These are phyloP conservation scores for Dactylis glomerata DNA, from an alignment of 176 grass and related monocot species.

Conservation along the genomic window DNA sequence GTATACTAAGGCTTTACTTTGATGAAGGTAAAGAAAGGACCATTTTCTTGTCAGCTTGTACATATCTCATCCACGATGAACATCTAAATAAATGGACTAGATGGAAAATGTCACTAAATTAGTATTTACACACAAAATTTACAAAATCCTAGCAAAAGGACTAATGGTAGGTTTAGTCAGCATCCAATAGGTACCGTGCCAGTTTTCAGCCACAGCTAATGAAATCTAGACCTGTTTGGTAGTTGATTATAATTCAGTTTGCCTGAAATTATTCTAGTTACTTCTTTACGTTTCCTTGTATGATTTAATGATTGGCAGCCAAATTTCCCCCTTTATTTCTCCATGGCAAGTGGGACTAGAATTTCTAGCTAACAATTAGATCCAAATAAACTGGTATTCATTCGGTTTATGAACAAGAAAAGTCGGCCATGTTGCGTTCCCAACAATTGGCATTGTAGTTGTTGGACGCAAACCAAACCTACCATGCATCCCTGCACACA, in stretches of 20 bases:
- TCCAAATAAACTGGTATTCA: background rate
- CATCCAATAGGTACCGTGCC: slow-evolving; percentile 3
- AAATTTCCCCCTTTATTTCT: background rate
- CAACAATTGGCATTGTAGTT: background rate
- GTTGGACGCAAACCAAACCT: slow-evolving; percentile 20
- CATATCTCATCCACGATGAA: slow-evolving; percentile 27
- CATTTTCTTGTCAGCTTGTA: slow-evolving; percentile 25
- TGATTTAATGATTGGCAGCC: background rate
- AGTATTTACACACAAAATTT: slow-evolving; percentile 2
- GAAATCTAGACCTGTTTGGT: background rate
- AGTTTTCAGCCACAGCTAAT: background rate
- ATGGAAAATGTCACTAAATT: slow-evolving; percentile 12
- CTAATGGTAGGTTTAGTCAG: slow-evolving; percentile 1
- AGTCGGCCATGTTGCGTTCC: background rate
- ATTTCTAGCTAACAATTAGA: background rate
- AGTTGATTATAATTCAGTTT: background rate
- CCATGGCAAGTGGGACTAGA: background rate
- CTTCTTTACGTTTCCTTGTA: background rate
- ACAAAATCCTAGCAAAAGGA: background rate
- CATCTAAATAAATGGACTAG: slow-evolving; percentile 27
- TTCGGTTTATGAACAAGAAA: background rate
- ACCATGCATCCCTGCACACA: background rate
- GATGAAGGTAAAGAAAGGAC: slow-evolving; percentile 34
- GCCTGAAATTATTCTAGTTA: background rate
- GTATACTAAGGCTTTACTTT: slow-evolving; percentile 29